Conservation (phyloP, 805 yeast species). For the Candida michaelii region DNA sequence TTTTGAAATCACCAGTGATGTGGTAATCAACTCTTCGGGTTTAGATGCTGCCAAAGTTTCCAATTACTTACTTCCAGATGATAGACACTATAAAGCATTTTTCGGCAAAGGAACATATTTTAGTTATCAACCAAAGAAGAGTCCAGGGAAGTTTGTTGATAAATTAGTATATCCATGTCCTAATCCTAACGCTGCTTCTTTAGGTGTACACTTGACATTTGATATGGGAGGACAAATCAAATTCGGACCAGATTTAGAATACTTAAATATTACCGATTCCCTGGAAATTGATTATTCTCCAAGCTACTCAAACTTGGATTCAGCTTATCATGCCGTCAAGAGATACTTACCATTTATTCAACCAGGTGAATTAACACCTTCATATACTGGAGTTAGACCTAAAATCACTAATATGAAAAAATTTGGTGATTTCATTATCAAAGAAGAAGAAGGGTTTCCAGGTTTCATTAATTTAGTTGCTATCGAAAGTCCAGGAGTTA, state of each 20-base stretch:
- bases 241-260: slow-evolving; percentile 90
- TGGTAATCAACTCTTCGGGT: slow-evolving; percentile 79
- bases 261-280: slow-evolving; percentile 51
- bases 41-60: slow-evolving; percentile 70
- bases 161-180: slow-evolving; percentile 70
- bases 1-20: slow-evolving; percentile 49
- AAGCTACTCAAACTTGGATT: slow-evolving; percentile 45
- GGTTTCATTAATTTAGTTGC: slow-evolving; percentile 82
- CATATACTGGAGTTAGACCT: slow-evolving; percentile 84
- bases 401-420: slow-evolving; percentile 49
- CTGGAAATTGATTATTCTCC: slow-evolving; percentile 47
- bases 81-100: slow-evolving; percentile 54
- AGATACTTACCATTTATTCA: slow-evolving; percentile 65
- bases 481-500: slow-evolving; percentile 89
- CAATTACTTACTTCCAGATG: slow-evolving; percentile 64
- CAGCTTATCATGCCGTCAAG: slow-evolving; percentile 58
- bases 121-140: slow-evolving; percentile 48
- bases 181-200: slow-evolving; percentile 64
- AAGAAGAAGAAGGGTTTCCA: slow-evolving; percentile 66
- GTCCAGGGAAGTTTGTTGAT: slow-evolving; percentile 35
- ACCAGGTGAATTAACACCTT: slow-evolving; percentile 53
- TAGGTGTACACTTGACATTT: slow-evolving; percentile 86
- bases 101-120: slow-evolving; percentile 89
- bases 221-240: slow-evolving; percentile 76
- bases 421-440: slow-evolving; percentile 73